A percentile compares a stretch with the other conserved stretches of the same genome.
Evolutionary conservation across 495 filamentous ascomycete species (phyloP).

Genomic region (Aspergillus nanangensis): DNA sequence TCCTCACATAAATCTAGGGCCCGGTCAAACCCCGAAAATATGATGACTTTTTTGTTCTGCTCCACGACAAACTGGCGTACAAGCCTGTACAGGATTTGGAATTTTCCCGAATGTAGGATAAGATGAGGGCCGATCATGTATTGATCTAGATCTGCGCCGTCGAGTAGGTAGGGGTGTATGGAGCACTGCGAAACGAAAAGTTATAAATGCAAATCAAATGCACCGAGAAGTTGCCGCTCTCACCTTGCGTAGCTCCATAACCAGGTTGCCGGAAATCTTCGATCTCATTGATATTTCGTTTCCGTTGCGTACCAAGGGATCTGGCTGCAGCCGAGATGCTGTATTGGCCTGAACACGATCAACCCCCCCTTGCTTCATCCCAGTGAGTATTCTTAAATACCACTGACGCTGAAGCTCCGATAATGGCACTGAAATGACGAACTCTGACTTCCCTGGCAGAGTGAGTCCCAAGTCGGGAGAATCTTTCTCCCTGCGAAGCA

Average conservation of each 20-base stretch:
- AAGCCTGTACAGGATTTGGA: slow-evolving; percentile 60
- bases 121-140: slow-evolving; percentile 35
- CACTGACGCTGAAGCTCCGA: slow-evolving; percentile 58
- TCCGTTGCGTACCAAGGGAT: neutral
- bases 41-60: slow-evolving; percentile 55
- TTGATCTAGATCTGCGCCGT: slow-evolving; percentile 4
- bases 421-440: slow-evolving; percentile 56
- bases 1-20: slow-evolving; percentile 60
- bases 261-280: slow-evolving; percentile 35
- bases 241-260: slow-evolving; percentile 61
- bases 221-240: too few relatives aligned
- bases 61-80: slow-evolving; percentile 53
- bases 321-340: neutral
- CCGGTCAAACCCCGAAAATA: slow-evolving; percentile 59
- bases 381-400: slow-evolving; percentile 58
- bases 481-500: slow-evolving; percentile 62
- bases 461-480: slow-evolving; percentile 53
- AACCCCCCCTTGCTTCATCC: slow-evolving; percentile 14
- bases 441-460: slow-evolving; percentile 56
- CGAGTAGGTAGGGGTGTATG: slow-evolving; percentile 56
- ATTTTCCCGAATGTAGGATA: slow-evolving; percentile 57
- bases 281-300: neutral
- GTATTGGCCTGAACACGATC: neutral
- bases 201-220: neutral
- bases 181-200: slow-evolving; percentile 36